Percentiles rank a stretch among this genome's conserved stretches.
phyloP scores from a whole-genome alignment of 1,284 basidiomycete genomes.

The Apiotrichum veenhuisii region DNA sequence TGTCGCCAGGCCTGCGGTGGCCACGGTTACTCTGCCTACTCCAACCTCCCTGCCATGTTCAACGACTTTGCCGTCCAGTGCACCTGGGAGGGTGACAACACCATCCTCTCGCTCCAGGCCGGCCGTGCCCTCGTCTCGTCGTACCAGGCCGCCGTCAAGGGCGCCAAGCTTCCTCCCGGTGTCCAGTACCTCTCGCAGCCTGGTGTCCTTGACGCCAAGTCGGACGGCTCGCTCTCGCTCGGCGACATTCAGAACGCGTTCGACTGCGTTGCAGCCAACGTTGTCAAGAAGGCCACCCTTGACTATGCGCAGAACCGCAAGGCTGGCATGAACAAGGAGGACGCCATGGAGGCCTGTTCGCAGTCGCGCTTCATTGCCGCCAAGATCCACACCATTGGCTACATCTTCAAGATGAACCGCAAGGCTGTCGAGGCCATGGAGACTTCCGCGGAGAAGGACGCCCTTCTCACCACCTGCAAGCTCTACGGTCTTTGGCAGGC shows the following conservation, averaged over 20 bases:
- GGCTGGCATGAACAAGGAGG: slow-evolving; percentile 53
- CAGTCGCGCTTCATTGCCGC: slow-evolving; percentile 57
- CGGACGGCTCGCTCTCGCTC: slow-evolving; percentile 51
- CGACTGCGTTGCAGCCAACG: slow-evolving; percentile 55
- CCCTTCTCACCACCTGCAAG: slow-evolving; percentile 44
- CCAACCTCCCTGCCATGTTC: slow-evolving; percentile 56
- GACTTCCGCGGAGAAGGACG: slow-evolving; percentile 34
- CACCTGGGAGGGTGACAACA: slow-evolving; percentile 59
- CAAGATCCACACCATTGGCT: slow-evolving; percentile 49
- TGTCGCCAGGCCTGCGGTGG: slow-evolving; percentile 58
- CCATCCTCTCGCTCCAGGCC: slow-evolving; percentile 55
- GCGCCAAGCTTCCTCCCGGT: slow-evolving; percentile 52
- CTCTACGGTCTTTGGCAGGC: slow-evolving; percentile 57
- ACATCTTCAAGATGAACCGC: slow-evolving; percentile 49
- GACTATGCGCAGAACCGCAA: slow-evolving; percentile 51
- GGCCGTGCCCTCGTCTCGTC: slow-evolving; percentile 55
- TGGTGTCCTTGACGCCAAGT: slow-evolving; percentile 49
- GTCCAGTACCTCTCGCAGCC: slow-evolving; percentile 54
- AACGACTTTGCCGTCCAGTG: slow-evolving; percentile 56
- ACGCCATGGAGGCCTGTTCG: slow-evolving; percentile 56
- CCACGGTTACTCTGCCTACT: slow-evolving; percentile 59
- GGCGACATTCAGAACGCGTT: slow-evolving; percentile 54
- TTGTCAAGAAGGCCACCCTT: slow-evolving; percentile 55
- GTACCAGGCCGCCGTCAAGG: slow-evolving; percentile 52
- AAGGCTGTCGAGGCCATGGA: slow-evolving; percentile 35